These are phyloP conservation scores for Tephrocybe sp. DNA, from an alignment of 768 basidiomycete genomes.

Conservation along the genomic window DNA sequence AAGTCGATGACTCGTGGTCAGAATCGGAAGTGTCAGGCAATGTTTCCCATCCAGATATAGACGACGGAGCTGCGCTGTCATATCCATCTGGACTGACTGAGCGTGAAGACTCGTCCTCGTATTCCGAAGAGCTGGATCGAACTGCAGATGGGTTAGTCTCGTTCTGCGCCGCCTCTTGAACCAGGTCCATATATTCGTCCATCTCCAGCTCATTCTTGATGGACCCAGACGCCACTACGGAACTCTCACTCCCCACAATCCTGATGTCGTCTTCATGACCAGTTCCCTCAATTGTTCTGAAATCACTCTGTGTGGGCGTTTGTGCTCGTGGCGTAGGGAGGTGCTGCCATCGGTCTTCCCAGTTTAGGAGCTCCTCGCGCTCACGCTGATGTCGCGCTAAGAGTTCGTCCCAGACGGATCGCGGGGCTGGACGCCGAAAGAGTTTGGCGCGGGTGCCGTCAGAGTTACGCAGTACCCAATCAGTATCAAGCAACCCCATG, in stretches of 20 bases:
- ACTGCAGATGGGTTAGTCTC: neutral
- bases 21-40: slow-evolving; percentile 10
- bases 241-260: neutral
- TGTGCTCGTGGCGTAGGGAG: neutral
- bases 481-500: slow-evolving; percentile 59
- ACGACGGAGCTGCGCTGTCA: slow-evolving; percentile 1
- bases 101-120: neutral
- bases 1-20: slow-evolving; percentile 1
- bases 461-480: slow-evolving; percentile 42
- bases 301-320: slow-evolving; percentile 9
- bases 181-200: neutral
- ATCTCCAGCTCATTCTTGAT: neutral
- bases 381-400: slow-evolving; percentile 56
- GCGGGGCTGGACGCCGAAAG: slow-evolving; percentile 28
- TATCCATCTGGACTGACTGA: slow-evolving; percentile 5
- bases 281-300: neutral
- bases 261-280: neutral
- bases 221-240: neutral
- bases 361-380: slow-evolving; percentile 49
- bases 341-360: slow-evolving; percentile 38
- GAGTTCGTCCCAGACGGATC: slow-evolving; percentile 61
- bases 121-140: slow-evolving; percentile 4
- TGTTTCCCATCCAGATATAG: slow-evolving; percentile 6
- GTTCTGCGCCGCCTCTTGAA: neutral
- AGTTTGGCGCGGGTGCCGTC: neutral